Evolutionary conservation across 345 rosid species (phyloP).

Genomic region (Populus simonii): DNA sequence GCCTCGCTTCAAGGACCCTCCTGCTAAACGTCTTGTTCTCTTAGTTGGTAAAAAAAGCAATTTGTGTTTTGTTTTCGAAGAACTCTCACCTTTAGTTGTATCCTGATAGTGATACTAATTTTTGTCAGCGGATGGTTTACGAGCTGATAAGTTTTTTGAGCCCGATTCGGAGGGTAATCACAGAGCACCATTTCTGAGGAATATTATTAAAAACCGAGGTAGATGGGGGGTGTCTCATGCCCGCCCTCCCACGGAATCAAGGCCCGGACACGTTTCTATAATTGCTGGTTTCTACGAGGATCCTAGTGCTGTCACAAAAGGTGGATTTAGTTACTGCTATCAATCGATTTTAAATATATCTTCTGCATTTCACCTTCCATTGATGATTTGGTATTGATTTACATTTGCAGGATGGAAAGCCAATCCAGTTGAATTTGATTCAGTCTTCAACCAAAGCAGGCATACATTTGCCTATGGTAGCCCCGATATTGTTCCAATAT

Average conservation of each 20-base stretch:
- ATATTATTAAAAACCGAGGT: constrained; percentile 65
- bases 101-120: background rate
- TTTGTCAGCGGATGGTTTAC: constrained; percentile 84
- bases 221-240: constrained; percentile 99
- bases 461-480: constrained; percentile 88
- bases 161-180: constrained; percentile 64
- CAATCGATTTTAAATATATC: background rate
- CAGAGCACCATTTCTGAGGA: constrained; percentile 90
- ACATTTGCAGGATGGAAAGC: constrained; percentile 87
- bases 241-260: constrained; percentile 94
- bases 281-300: constrained; percentile 99
- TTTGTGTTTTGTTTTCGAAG: background rate
- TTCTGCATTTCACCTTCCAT: constrained; percentile 1
- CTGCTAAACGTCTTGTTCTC: constrained; percentile 90
- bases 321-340: constrained; percentile 22
- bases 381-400: constrained; percentile 5
- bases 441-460: constrained; percentile 77
- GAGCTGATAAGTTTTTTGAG: constrained; percentile 95
- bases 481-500: constrained; percentile 93
- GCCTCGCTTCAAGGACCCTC: constrained; percentile 72
- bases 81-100: background rate
- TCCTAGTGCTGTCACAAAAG: constrained; percentile 96
- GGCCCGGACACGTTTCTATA: constrained; percentile 94
- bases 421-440: constrained; percentile 96
- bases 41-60: constrained; percentile 51